phyloP scores from a whole-genome alignment of 1,284 basidiomycete species.

The Phlebopus sp. region DNA sequence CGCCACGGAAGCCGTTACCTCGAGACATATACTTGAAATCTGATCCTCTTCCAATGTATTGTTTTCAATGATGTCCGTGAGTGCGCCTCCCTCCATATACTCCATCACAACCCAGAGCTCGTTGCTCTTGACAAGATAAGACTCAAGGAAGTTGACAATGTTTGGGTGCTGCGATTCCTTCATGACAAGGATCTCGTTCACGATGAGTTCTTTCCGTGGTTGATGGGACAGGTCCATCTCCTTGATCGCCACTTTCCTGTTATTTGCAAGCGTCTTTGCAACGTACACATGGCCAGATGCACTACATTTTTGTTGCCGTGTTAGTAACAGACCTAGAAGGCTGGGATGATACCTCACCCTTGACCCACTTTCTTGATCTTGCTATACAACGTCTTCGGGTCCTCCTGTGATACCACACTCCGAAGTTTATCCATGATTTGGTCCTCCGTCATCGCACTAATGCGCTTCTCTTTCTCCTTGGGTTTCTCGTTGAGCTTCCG shows the following conservation, averaged over 20 bases:
- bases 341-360: constrained; percentile 53
- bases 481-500: constrained; percentile 52
- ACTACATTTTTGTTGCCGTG: constrained; percentile 42
- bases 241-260: constrained; percentile 96
- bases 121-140: constrained; percentile 85
- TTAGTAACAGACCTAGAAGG: constrained; percentile 7
- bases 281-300: constrained; percentile 99
- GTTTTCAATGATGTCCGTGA: constrained; percentile 98
- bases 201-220: constrained; percentile 95
- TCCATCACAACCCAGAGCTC: constrained; percentile 99
- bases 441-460: constrained; percentile 94
- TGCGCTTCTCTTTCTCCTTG: constrained; percentile 76
- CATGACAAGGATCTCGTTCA: constrained; percentile 99
- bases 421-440: constrained; percentile 98
- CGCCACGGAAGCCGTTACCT: constrained; percentile 53
- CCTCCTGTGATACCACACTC: constrained; percentile 82
- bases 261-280: constrained; percentile 85
- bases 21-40: constrained; percentile 90
- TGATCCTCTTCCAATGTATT: constrained; percentile 96
- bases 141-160: constrained; percentile 96
- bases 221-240: constrained; percentile 98
- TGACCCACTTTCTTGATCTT: constrained; percentile 99
- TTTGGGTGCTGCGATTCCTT: constrained; percentile 98
- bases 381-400: constrained; percentile 88
- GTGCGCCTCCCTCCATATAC: constrained; percentile 97